Percentiles rank a stretch among this genome's conserved stretches.
Evolutionary conservation across 2,329 filamentous ascomycete species (phyloP).

Genomic region (Tolypocladium tropicale): DNA sequence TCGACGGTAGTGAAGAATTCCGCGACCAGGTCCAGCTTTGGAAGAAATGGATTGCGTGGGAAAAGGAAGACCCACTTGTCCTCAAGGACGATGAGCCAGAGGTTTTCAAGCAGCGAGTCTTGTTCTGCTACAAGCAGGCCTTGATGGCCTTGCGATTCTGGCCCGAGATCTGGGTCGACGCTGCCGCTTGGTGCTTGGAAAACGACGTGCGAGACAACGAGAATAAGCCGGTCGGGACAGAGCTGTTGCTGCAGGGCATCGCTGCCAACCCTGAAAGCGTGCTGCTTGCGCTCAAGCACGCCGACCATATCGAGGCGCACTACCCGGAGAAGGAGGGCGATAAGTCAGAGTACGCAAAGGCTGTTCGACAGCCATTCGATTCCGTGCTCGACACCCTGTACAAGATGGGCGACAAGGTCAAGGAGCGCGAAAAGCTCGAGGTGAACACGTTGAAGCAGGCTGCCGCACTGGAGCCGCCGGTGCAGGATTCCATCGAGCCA

Average conservation of each 20-base stretch:
- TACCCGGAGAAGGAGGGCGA: conserved; percentile 70
- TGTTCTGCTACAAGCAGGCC: conserved; percentile 90
- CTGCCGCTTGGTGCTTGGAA: conserved; percentile 82
- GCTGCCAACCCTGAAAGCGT: conserved; percentile 90
- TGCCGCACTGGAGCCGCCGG: conserved; percentile 24
- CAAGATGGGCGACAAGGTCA: conserved; percentile 64
- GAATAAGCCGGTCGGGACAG: conserved; percentile 50
- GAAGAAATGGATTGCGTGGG: conserved; percentile 92
- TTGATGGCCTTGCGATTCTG: conserved; percentile 90
- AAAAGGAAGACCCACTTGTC: conserved; percentile 84
- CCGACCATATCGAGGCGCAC: conserved; percentile 74
- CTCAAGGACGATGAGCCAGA: conserved; percentile 71
- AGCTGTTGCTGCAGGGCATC: conserved; percentile 74
- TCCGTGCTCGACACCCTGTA: conserved; percentile 82
- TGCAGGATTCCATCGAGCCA: conserved; percentile 27
- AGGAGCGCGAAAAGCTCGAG: conserved; percentile 50
- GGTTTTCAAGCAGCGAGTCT: conserved; percentile 64
- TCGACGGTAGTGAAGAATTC: conserved; percentile 79
- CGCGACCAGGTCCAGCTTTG: conserved; percentile 75
- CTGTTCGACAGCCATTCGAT: conserved; percentile 76
- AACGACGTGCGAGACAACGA: conserved; percentile 58
- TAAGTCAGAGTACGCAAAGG: conserved; percentile 64
- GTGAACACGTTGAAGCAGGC: conserved; percentile 47
- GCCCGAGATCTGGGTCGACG: conserved; percentile 93
- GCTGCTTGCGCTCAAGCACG: conserved; percentile 78